These are phyloP conservation scores for Curvularia spicifera DNA, from an alignment of 2,329 filamentous ascomycete species.

Conservation along the genomic window DNA sequence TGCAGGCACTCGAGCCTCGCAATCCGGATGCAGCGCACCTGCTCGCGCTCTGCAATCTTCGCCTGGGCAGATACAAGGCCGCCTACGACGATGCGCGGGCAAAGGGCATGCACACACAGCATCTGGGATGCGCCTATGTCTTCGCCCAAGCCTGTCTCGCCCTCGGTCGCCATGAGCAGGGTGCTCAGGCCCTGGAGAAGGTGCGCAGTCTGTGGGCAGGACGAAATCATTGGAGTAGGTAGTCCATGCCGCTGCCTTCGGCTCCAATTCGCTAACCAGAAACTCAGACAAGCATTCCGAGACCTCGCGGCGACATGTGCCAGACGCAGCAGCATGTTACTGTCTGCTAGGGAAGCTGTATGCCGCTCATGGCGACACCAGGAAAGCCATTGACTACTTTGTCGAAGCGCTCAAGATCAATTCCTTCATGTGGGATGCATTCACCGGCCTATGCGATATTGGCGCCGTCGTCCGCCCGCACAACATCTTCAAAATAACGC, in stretches of 20 bases:
- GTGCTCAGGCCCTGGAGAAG: constrained; percentile 83
- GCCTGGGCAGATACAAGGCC: constrained; percentile 80
- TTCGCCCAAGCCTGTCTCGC: constrained; percentile 88
- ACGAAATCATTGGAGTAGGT: constrained; percentile 77
- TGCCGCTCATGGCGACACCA: constrained; percentile 77
- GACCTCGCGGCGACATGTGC: constrained; percentile 72
- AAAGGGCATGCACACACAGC: constrained; percentile 71
- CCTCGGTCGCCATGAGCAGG: constrained; percentile 79
- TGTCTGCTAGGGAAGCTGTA: constrained; percentile 89
- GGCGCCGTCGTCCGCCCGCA: constrained; percentile 78
- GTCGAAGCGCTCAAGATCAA: constrained; percentile 88
- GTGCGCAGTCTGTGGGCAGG: constrained; percentile 76
- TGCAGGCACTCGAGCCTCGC: constrained; percentile 82
- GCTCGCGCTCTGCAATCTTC: constrained; percentile 82
- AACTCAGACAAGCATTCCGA: constrained; percentile 72
- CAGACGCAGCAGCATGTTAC: constrained; percentile 83
- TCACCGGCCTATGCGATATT: constrained; percentile 83
- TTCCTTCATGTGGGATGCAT: constrained; percentile 98
- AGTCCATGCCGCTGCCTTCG: constrained; percentile 1
- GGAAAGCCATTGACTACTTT: constrained; percentile 84
- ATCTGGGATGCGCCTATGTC: constrained; percentile 87
- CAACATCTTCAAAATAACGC: constrained; percentile 82
- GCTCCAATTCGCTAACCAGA: constrained; percentile 18
- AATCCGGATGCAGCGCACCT: constrained; percentile 83
- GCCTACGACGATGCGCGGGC: constrained; percentile 83